Conservation (phyloP, 176 grass and related monocot genomes). For the Poa annua region DNA sequence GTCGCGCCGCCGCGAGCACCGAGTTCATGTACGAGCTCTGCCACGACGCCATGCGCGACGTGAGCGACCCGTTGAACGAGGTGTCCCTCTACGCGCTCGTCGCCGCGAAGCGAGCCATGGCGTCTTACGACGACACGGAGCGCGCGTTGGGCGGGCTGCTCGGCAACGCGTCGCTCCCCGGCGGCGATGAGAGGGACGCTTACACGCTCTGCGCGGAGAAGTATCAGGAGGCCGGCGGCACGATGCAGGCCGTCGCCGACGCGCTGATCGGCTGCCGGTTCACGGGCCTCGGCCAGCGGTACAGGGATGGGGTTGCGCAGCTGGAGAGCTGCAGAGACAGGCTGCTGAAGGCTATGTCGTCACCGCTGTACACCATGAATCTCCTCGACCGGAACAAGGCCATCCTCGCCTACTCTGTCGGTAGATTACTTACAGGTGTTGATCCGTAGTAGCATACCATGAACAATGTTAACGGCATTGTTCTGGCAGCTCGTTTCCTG, state of each 20-base stretch:
- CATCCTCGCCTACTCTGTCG: too few relatives aligned
- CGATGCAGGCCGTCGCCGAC: background rate
- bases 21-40: slow-evolving; percentile 22
- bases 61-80: background rate
- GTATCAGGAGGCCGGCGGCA: background rate
- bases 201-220: background rate
- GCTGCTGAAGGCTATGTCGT: too few relatives aligned
- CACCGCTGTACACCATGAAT: too few relatives aligned
- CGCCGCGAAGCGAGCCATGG: background rate
- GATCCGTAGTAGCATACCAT: too few relatives aligned
- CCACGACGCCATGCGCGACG: background rate
- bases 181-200: background rate
- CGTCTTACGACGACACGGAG: background rate
- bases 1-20: background rate
- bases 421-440: too few relatives aligned
- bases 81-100: slow-evolving; percentile 28
- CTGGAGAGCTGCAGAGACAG: too few relatives aligned
- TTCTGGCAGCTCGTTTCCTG: too few relatives aligned
- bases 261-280: too few relatives aligned
- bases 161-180: background rate
- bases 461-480: too few relatives aligned
- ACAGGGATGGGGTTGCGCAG: too few relatives aligned
- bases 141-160: background rate
- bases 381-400: too few relatives aligned
- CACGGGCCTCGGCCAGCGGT: too few relatives aligned